Base-by-base conservation (phyloP, 345 rosid species). In the Arabis hirsuta region DNA sequence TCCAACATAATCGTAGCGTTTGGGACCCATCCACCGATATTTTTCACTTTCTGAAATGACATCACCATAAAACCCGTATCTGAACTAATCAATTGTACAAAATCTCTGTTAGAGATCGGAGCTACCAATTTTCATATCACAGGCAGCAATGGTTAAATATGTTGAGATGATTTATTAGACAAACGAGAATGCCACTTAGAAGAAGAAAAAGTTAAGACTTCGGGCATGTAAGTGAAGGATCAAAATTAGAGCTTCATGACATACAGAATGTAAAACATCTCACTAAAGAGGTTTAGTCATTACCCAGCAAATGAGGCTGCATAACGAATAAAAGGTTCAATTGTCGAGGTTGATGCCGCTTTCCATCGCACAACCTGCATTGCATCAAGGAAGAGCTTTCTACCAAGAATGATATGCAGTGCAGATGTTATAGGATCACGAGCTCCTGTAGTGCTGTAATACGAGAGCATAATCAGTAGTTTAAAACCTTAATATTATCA, bases 231-330 rank as follows among this genome's bases (percentile, higher is more conserved):
- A 46, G 54, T 13, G 36, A 62, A 57, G 5, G 50, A 63, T 55
- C 13, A 13, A 4, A 27, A 42, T 12, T 38, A 16, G 14, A 65
- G 65, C 32, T 65, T 48, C 38, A 29, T 27, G 38, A 57, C 42
- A 16, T 16, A 39, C 16, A 12, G n/a, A 38, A n/a, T 66, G 20
- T 19, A 36, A 26, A 48, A 73, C 20, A 71, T 12, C 26, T 60
- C 62, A 65, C 16, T 26, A 36, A 29, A 57, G 13, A 26, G 27
- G 43, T 62, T 46, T 62, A 69, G 76, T 67, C 65, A 81, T 60
- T 94, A 94, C 98, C 98, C 98, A 69, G 97, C 94, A 85, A 94
- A 94, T 57, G 98, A 94, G 81, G 91, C 96, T 39, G 92, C 96
- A 79, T 90, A 94, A 78, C 94, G 97, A 77, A 89, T 84, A 59